These are phyloP conservation scores for Eudorina sp. DNA, from an alignment of 139 green algal species.

Conservation along the genomic window DNA sequence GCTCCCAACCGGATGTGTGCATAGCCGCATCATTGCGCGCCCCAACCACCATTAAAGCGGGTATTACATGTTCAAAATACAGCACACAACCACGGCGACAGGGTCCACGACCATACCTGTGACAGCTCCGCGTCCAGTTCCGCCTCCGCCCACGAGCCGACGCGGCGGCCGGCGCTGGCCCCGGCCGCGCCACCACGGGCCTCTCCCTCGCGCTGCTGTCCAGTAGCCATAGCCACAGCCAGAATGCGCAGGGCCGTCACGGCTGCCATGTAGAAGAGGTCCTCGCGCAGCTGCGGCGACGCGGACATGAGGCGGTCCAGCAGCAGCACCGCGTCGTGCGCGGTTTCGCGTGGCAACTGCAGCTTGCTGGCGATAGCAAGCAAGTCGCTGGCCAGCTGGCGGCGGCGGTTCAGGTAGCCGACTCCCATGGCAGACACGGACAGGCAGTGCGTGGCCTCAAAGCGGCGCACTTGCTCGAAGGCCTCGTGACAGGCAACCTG, in stretches of 20 bases:
- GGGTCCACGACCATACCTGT: not conserved
- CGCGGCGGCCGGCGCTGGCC: not conserved
- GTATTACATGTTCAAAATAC: too few relatives aligned
- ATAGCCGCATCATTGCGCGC: too few relatives aligned
- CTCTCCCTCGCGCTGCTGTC: not conserved
- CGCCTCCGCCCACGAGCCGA: slow-evolving; percentile 7
- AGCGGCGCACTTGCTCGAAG: slow-evolving; percentile 71
- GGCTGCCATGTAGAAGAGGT: slow-evolving; percentile 32
- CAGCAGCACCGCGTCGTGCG: slow-evolving; percentile 74
- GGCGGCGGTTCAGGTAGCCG: slow-evolving; percentile 56
- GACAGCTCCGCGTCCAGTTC: slow-evolving; percentile 47
- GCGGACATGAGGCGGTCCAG: slow-evolving; percentile 64
- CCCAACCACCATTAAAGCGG: too few relatives aligned
- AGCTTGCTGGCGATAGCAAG: not conserved
- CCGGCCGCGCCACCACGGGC: not conserved
- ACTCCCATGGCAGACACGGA: slow-evolving; percentile 79
- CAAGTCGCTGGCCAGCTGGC: slow-evolving; percentile 35
- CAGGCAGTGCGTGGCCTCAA: slow-evolving; percentile 75
- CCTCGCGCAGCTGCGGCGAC: slow-evolving; percentile 19
- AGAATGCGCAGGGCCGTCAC: not conserved
- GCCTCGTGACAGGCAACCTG: slow-evolving; percentile 67
- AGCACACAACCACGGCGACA: not conserved
- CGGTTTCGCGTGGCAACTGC: slow-evolving; percentile 24
- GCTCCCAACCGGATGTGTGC: too few relatives aligned
- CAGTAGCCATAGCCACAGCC: not conserved